A percentile compares a stretch with the other conserved stretches of the same genome.
These are phyloP conservation scores for Solanum corneliomulleri DNA, from an alignment of 257 asterid species.

Conservation along the genomic window DNA sequence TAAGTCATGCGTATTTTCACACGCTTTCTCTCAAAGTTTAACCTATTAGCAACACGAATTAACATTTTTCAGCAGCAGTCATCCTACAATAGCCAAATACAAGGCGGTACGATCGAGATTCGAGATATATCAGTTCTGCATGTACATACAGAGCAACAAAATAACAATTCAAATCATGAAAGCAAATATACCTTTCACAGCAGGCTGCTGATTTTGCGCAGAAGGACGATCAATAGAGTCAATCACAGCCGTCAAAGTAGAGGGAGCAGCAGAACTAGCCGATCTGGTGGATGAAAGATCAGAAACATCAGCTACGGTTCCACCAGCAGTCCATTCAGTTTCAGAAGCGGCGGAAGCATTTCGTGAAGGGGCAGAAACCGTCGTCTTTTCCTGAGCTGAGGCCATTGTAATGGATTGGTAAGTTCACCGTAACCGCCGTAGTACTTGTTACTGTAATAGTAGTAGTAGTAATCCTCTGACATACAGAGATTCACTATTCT, in stretches of 20 bases:
- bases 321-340: background rate
- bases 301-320: background rate
- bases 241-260: constrained; percentile 4
- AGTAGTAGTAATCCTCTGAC: constrained; percentile 38
- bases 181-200: background rate
- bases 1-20: background rate
- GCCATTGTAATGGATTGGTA: constrained; percentile 84
- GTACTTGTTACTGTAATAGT: constrained; percentile 19
- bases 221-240: constrained; percentile 3
- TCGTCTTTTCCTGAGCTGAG: constrained; percentile 79
- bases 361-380: constrained; percentile 23
- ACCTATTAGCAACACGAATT: background rate
- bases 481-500: constrained; percentile 40
- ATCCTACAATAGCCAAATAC: background rate
- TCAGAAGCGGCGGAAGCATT: constrained; percentile 2
- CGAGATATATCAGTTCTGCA: background rate
- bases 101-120: background rate
- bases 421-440: constrained; percentile 62
- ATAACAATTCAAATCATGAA: background rate
- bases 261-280: background rate
- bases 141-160: background rate
- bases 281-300: background rate
- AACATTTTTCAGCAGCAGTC: background rate
- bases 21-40: background rate
- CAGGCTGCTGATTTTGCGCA: background rate